These are phyloP conservation scores for Verticillium nonalfalfae DNA, from an alignment of 2,329 filamentous ascomycete genomes.

Conservation along the genomic window DNA sequence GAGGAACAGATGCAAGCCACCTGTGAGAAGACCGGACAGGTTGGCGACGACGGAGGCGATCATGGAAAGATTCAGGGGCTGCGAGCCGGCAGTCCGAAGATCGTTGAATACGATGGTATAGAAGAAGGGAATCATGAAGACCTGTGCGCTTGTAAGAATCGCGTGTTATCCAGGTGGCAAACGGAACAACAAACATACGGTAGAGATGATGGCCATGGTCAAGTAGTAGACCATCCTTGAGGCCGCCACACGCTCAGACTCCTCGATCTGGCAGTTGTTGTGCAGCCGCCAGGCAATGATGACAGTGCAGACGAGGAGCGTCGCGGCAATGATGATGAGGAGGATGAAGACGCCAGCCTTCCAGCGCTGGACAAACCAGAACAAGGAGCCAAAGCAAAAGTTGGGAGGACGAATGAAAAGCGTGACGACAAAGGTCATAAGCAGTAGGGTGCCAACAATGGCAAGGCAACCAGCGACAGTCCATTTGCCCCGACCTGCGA, in stretches of 20 bases:
- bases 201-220: conserved; percentile 47
- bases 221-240: conserved; percentile 67
- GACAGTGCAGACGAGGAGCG: conserved; percentile 43
- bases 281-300: conserved; percentile 53
- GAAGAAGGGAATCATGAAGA: conserved; percentile 59
- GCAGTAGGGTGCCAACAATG: conserved; percentile 40
- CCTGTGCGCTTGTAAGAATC: conserved; percentile 31
- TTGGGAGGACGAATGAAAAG: conserved; percentile 47
- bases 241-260: conserved; percentile 54
- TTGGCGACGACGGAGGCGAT: conserved; percentile 61
- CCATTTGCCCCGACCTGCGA: conserved; percentile 54
- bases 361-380: conserved; percentile 61
- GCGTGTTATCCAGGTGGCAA: neutral
- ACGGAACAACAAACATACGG: conserved; percentile 34
- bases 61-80: conserved; percentile 47
- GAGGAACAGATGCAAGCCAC: conserved; percentile 60
- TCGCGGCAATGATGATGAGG: conserved; percentile 40
- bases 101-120: conserved; percentile 44
- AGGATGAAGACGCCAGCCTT: conserved; percentile 50
- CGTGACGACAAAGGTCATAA: conserved; percentile 54
- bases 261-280: conserved; percentile 46
- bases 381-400: conserved; percentile 60
- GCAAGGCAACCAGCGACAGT: conserved; percentile 50
- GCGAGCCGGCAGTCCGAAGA: conserved; percentile 24
- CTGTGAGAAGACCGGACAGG: conserved; percentile 58